Percentiles rank a stretch among this genome's conserved stretches.
Evolutionary conservation across 2,329 filamentous ascomycete species (phyloP).

Genomic region (Aurifilum marmelostoma): DNA sequence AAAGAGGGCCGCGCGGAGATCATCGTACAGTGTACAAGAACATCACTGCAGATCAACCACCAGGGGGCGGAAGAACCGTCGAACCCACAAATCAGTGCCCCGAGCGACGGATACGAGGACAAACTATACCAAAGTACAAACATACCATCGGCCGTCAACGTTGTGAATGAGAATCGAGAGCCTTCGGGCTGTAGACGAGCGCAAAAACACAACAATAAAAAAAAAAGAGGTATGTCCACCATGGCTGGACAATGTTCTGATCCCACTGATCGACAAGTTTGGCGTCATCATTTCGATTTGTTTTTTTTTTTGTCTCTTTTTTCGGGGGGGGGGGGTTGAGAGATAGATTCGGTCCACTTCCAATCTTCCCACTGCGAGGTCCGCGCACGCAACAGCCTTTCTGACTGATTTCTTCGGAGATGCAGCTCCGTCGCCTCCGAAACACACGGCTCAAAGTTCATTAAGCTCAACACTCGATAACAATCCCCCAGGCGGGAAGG

Average conservation of each 20-base stretch:
- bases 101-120: background rate
- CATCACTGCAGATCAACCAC: background rate
- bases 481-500: background rate
- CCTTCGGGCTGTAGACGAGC: background rate
- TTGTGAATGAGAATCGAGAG: background rate
- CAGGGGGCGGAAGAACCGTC: background rate
- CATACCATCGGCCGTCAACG: background rate
- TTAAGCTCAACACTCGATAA: background rate
- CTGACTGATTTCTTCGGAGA: background rate
- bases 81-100: background rate
- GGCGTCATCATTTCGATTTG: background rate
- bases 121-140: background rate
- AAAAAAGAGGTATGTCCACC: background rate
- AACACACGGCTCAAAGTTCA: background rate
- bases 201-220: background rate
- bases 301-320: background rate
- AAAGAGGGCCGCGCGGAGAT: conserved; percentile 10
- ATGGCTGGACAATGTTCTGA: background rate
- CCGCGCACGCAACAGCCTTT: background rate
- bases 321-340: background rate
- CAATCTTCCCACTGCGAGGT: background rate
- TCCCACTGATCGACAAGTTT: background rate
- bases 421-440: background rate
- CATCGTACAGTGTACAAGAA: background rate
- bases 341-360: conserved; percentile 1